Conservation (phyloP, 306 rosid genomes). For the Gleditsia sinensis region DNA sequence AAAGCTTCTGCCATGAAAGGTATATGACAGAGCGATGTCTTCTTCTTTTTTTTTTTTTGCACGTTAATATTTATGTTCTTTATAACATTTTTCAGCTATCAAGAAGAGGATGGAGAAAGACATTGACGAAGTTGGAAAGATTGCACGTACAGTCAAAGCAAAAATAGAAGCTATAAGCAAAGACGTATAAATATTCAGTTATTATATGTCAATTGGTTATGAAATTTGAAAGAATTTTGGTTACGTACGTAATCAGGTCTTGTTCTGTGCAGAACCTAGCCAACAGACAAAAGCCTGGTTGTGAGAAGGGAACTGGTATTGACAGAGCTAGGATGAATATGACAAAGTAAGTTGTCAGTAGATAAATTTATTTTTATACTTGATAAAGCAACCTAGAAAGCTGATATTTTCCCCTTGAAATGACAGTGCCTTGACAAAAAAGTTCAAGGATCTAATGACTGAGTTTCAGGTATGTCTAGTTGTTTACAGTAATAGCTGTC, state of each 20-base stretch:
- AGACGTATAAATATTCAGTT: conserved; percentile 60
- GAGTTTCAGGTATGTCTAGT: conserved; percentile 77
- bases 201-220: conserved; percentile 19
- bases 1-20: conserved; percentile 95
- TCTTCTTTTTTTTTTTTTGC: background rate
- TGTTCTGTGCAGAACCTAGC: conserved; percentile 66
- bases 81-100: conserved; percentile 61
- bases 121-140: conserved; percentile 96
- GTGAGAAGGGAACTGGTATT: conserved; percentile 88
- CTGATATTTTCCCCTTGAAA: conserved; percentile 38
- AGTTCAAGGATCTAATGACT: conserved; percentile 83
- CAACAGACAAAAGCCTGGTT: conserved; percentile 88
- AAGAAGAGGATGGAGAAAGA: conserved; percentile 98
- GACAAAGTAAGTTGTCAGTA: conserved; percentile 68
- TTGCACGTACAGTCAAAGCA: conserved; percentile 76
- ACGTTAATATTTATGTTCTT: conserved; percentile 11
- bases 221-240: background rate
- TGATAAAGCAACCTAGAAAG: conserved; percentile 13
- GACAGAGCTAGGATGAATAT: conserved; percentile 93
- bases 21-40: conserved; percentile 29
- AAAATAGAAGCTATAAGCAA: conserved; percentile 79
- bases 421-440: conserved; percentile 79
- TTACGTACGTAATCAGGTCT: conserved; percentile 23
- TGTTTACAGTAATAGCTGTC: conserved; percentile 20
- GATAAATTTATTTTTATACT: conserved; percentile 17